Evolutionary conservation across 495 filamentous ascomycete species (phyloP).

Genomic region (Halenospora varia): DNA sequence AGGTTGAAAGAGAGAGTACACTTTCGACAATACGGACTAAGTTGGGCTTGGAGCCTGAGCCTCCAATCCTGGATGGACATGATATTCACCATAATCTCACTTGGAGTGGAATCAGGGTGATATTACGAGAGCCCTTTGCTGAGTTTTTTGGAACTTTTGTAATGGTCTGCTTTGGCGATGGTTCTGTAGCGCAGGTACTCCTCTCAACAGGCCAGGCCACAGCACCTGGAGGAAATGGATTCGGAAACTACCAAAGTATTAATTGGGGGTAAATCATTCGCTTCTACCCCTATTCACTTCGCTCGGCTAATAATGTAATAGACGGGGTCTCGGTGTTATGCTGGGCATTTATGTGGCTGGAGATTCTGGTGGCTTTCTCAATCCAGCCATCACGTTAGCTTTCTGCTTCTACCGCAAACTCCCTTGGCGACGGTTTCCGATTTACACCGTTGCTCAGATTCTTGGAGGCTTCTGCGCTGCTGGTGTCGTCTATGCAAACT

Average conservation of each 20-base stretch:
- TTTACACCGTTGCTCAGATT: conserved; percentile 49
- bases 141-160: conserved; percentile 64
- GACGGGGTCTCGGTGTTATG: conserved; percentile 51
- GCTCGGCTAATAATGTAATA: conserved; percentile 3
- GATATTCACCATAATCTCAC: conserved; percentile 29
- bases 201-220: conserved; percentile 9
- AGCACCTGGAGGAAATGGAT: conserved; percentile 18
- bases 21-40: conserved; percentile 13
- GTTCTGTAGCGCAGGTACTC: conserved; percentile 26
- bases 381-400: conserved; percentile 61
- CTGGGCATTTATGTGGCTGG: conserved; percentile 60
- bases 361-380: conserved; percentile 57
- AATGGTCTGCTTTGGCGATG: conserved; percentile 59
- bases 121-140: conserved; percentile 52
- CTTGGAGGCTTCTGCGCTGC: conserved; percentile 52
- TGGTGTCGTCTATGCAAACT: conserved; percentile 54
- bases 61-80: conserved; percentile 21
- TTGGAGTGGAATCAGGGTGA: conserved; percentile 37
- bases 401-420: conserved; percentile 59
- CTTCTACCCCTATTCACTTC: not conserved
- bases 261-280: conserved; percentile 43
- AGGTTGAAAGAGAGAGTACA: conserved; percentile 8
- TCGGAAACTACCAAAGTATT: conserved; percentile 41
- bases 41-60: conserved; percentile 15
- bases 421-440: conserved; percentile 58